These are phyloP conservation scores for Lipomyces chichibuensis DNA, from an alignment of 805 yeast genomes.

Conservation along the genomic window DNA sequence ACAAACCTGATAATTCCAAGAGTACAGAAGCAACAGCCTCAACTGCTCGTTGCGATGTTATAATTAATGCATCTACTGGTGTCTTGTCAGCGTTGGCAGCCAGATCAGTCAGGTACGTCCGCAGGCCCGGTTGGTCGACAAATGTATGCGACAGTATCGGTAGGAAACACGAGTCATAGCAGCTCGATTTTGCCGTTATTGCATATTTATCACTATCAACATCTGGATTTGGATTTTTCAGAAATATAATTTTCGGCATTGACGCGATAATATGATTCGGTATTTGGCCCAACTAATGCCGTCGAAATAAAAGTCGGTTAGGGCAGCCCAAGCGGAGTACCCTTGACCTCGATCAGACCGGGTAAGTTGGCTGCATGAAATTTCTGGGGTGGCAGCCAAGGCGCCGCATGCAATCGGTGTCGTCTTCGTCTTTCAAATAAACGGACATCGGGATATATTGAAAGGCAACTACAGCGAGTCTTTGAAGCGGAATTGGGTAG, in stretches of 20 bases:
- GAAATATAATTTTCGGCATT: slow-evolving; percentile 16
- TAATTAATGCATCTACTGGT: slow-evolving; percentile 54
- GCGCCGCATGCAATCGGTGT: no score
- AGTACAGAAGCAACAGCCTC: slow-evolving; percentile 60
- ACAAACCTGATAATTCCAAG: slow-evolving; percentile 45
- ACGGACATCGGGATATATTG: no score
- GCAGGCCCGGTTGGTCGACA: slow-evolving; percentile 52
- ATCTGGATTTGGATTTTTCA: slow-evolving; percentile 29
- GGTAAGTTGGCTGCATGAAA: no score
- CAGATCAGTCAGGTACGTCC: slow-evolving; percentile 46
- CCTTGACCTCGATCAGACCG: no score
- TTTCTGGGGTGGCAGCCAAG: no score
- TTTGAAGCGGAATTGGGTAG: not conserved
- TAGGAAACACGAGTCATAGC: slow-evolving; percentile 51
- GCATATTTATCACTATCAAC: slow-evolving; percentile 20
- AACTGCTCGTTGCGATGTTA: slow-evolving; percentile 91
- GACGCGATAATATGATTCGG: not conserved
- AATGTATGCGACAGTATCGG: slow-evolving; percentile 75
- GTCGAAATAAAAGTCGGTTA: no score
- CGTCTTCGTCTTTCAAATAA: not conserved
- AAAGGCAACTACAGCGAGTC: not conserved
- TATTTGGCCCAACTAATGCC: not conserved
- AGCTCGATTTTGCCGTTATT: slow-evolving; percentile 1
- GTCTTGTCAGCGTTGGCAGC: slow-evolving; percentile 39
- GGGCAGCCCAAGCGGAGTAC: no score